Evolutionary conservation across 2,329 filamentous ascomycete species (phyloP), one percentile per base, ranked within the genome.

Genomic region (Aspergillus ruber): DNA sequence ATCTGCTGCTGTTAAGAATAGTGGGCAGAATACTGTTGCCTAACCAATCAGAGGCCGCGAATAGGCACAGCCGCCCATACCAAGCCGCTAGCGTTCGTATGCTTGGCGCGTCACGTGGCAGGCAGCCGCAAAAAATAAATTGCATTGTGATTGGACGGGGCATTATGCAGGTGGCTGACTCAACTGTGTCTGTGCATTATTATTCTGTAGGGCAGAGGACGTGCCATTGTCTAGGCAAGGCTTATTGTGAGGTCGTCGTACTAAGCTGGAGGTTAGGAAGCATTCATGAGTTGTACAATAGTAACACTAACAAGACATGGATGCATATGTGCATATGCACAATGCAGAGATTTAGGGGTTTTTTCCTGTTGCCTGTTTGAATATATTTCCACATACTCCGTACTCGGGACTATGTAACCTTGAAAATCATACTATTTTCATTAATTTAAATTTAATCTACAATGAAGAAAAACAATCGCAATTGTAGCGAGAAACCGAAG

Each of bases 11-110:
- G 51, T 61, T 62, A 60, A 61, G 56, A 60, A 57, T 52, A 58
- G 55, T 58, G 59, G 53, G 50, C 57, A 57, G 61, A 70, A 70
- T 69, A 54, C 60, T 69, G 67, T 66, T 70, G 67, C 67, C 67
- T 70, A 67, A 67, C 66, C 67, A 69, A 69, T 68, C 48, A 62
- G 54, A 55, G 56, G 51, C 57, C 55, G 57, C 56, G 53, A 55
- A 53, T 59, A 54, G 45, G 51, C 54, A 58, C 57, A 58, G 56
- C 57, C 54, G 55, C 52, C 50, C 27, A 17, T 27, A 55, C 56
- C 55, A 56, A 58, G 56, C 55, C 58, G 56, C 57, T 39, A 39
- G 36, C 10, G 36, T 20, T 9, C 9, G 25, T 58, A 43, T 23
- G 42, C 50, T 27, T 40, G 36, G 44, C 20, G 10, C 25, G 42